phyloP scores from a whole-genome alignment of 164 flowering plant genomes.

The Sedum album region DNA sequence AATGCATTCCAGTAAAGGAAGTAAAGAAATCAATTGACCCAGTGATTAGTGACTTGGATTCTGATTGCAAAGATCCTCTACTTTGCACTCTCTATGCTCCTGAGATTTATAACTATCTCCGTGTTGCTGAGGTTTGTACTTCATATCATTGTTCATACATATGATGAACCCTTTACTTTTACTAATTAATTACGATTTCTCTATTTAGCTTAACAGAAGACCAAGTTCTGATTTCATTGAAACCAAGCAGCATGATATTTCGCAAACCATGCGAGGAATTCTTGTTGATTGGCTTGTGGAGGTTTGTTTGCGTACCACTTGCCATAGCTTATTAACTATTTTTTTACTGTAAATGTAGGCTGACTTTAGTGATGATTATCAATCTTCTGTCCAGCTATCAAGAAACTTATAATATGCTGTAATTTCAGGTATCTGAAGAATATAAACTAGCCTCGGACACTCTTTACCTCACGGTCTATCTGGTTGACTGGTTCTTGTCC shows the following conservation, averaged over 20 bases:
- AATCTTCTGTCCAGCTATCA: background rate
- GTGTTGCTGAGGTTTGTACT: constrained; percentile 67
- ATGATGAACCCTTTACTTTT: background rate
- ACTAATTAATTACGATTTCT: constrained; percentile 8
- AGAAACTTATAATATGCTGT: constrained; percentile 1
- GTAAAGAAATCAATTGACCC: constrained; percentile 15
- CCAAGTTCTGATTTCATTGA: constrained; percentile 67
- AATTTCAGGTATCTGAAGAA: constrained; percentile 88
- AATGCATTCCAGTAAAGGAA: constrained; percentile 12
- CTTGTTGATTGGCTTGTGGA: constrained; percentile 99
- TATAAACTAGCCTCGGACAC: constrained; percentile 79
- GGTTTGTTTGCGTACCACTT: constrained; percentile 33
- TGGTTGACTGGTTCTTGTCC: constrained; percentile 77
- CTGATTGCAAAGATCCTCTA: constrained; percentile 47
- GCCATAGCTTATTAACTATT: background rate
- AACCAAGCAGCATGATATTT: constrained; percentile 61
- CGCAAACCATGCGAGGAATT: constrained; percentile 75
- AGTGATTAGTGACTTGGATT: constrained; percentile 42
- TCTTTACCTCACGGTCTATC: constrained; percentile 81
- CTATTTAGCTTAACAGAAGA: constrained; percentile 50
- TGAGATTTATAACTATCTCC: constrained; percentile 58
- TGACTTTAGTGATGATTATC: background rate
- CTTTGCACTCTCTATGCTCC: constrained; percentile 66
- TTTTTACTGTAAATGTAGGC: too few relatives aligned
- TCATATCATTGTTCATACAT: background rate